Evolutionary conservation across 768 basidiomycete species (phyloP), one percentile per base, ranked within the genome.

Genomic region (Tulasnella calospora): DNA sequence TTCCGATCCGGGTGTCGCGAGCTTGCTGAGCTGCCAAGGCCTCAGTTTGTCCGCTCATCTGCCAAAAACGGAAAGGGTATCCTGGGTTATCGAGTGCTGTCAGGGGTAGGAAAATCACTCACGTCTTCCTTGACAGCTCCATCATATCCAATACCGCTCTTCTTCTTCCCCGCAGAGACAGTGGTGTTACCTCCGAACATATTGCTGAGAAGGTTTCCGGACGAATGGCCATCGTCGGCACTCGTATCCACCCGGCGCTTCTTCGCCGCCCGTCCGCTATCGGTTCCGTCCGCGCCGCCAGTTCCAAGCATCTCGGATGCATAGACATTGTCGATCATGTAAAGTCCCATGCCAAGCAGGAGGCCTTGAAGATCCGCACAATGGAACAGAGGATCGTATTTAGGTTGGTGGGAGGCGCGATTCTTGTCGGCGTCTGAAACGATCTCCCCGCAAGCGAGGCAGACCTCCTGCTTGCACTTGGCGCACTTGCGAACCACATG

Each of bases 281-380:
- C 61, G 5, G 80, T 44, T 55, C 86, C 85, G 70, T 85, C 85
- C 17, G 83, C 83, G 17, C 61, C 33, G 35, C 61, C 61, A 12
- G 21, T 13, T 79, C 90, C 89, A 55, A 38, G 46, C 35, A 80
- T 74, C 61, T 80, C 76, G 51, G 92, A 89, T 46, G 87, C 83
- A 82, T 92, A 96, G 46, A 88, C 84, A 76, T 89, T 87, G 83
- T 97, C 94, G 61, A 97, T 88, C 90, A 94, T 94, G 46, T 90
- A 90, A 67, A 97, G 88, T 12, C 96, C 96, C 51, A 97, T 88
- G n/a, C 96, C 96, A 7, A 98, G 86, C 80, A 98, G 91, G 19
- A 94, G 89, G 51, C 96, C 96, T 85, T 98, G 93, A 46, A 97
- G 83, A 82, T 94, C 93, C 8, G 94, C 88, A 84, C 96, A 98